These are phyloP conservation scores for Venturia effusa DNA, from an alignment of 2,329 filamentous ascomycete species.

Conservation along the genomic window DNA sequence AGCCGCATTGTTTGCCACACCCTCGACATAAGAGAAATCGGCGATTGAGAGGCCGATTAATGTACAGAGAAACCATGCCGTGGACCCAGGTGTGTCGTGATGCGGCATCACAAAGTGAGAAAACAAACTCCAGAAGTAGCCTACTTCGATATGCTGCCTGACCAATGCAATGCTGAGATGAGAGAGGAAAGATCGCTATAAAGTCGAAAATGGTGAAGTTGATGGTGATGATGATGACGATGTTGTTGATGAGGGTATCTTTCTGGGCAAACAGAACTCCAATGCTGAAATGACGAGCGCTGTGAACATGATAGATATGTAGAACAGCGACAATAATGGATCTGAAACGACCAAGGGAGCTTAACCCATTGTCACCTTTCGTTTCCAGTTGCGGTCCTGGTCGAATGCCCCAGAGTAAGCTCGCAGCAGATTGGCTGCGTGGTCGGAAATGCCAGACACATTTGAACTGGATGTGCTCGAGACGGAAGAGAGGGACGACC, in stretches of 20 bases:
- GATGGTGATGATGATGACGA: too few relatives aligned
- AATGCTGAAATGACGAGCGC: conserved; percentile 4
- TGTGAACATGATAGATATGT: background rate
- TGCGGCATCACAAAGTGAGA: background rate
- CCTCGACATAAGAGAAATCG: background rate
- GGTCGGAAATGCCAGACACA: conserved; percentile 54
- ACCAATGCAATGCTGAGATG: conserved; percentile 1
- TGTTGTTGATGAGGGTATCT: background rate
- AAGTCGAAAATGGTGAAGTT: background rate
- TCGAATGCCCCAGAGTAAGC: conserved; percentile 86
- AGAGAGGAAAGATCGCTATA: background rate
- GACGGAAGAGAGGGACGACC: conserved; percentile 74
- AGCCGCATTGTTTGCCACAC: background rate
- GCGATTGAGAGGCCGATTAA: background rate
- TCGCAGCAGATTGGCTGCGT: conserved; percentile 67
- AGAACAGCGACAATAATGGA: background rate
- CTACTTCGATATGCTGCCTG: background rate
- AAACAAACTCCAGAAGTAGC: background rate
- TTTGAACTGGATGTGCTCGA: conserved; percentile 45
- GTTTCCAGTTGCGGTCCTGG: conserved; percentile 54
- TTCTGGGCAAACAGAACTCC: background rate
- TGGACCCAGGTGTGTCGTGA: background rate
- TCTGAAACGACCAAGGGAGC: background rate
- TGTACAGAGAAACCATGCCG: conserved; percentile 3
- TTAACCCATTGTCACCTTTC: conserved; percentile 23